Evolutionary conservation across 2,329 filamentous ascomycete species (phyloP).

Genomic region (Microdochium nivale): DNA sequence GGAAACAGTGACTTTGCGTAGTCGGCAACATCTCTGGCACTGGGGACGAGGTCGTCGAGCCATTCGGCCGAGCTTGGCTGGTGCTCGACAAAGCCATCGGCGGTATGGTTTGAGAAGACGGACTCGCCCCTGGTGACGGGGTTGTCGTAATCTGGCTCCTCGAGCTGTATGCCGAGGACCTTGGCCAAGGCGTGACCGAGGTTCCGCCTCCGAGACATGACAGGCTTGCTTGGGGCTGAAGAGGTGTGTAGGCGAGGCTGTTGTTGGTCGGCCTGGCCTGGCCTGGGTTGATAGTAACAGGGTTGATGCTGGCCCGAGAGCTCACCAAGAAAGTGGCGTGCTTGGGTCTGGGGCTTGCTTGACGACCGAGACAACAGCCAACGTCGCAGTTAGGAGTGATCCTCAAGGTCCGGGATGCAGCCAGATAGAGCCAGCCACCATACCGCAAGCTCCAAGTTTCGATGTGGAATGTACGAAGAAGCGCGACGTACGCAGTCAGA

Average conservation of each 20-base stretch:
- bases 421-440: neutral
- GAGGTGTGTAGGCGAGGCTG: neutral
- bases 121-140: slow-evolving; percentile 71
- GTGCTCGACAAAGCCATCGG: slow-evolving; percentile 74
- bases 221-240: slow-evolving; percentile 1
- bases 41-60: slow-evolving; percentile 56
- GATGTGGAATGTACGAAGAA: no score
- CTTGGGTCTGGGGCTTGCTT: neutral
- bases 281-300: neutral
- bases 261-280: neutral
- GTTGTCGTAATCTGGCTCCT: slow-evolving; percentile 53
- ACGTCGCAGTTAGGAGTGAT: neutral
- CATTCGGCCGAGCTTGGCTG: slow-evolving; percentile 71
- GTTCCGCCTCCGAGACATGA: slow-evolving; percentile 41
- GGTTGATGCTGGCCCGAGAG: slow-evolving; percentile 3
- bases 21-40: slow-evolving; percentile 35
- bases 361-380: neutral
- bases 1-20: slow-evolving; percentile 76
- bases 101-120: slow-evolving; percentile 62
- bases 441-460: neutral
- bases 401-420: neutral
- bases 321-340: neutral
- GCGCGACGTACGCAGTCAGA: no score
- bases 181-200: slow-evolving; percentile 70
- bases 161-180: slow-evolving; percentile 71